Evolutionary conservation across 148 eudicot species (phyloP).

Genomic region (Heliosperma pusillum): DNA sequence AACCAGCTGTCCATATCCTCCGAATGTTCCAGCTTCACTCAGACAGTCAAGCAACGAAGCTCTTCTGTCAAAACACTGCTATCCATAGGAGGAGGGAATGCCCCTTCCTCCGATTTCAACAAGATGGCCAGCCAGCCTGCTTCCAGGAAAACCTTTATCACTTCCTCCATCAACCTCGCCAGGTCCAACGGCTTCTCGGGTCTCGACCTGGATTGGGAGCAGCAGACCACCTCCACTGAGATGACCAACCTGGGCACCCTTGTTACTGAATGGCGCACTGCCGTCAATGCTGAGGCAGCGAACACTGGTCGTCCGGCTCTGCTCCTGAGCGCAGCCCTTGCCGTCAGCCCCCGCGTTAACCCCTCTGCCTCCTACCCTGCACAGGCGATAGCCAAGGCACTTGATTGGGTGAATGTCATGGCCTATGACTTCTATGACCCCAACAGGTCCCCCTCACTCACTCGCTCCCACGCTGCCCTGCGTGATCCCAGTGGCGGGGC

Average conservation of each 20-base stretch:
- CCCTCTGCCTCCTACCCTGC: conserved; percentile 17
- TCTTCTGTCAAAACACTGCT: conserved; percentile 44
- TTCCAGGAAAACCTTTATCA: conserved; percentile 43
- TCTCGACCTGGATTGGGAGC: conserved; percentile 66
- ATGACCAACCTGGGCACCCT: conserved; percentile 44
- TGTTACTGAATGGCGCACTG: conserved; percentile 47
- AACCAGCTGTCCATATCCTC: conserved; percentile 33
- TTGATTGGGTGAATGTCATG: conserved; percentile 57
- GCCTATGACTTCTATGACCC: conserved; percentile 50
- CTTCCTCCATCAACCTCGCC: conserved; percentile 48
- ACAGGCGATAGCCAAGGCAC: conserved; percentile 13
- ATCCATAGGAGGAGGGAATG: conserved; percentile 52
- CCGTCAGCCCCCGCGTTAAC: conserved; percentile 14
- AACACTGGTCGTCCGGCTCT: conserved; percentile 22
- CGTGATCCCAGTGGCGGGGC: conserved; percentile 30
- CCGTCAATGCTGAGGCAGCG: conserved; percentile 29
- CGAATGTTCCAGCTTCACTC: conserved; percentile 39
- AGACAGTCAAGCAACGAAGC: conserved; percentile 33
- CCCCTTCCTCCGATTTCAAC: neutral
- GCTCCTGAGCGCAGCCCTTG: conserved; percentile 47
- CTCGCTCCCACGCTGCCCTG: conserved; percentile 34
- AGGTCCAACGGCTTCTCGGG: conserved; percentile 38
- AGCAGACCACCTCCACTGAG: conserved; percentile 20
- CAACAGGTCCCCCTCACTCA: neutral
- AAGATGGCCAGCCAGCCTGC: conserved; percentile 40